phyloP scores from a whole-genome alignment of 768 basidiomycete genomes.

The Erythrobasidium yunnanense region DNA sequence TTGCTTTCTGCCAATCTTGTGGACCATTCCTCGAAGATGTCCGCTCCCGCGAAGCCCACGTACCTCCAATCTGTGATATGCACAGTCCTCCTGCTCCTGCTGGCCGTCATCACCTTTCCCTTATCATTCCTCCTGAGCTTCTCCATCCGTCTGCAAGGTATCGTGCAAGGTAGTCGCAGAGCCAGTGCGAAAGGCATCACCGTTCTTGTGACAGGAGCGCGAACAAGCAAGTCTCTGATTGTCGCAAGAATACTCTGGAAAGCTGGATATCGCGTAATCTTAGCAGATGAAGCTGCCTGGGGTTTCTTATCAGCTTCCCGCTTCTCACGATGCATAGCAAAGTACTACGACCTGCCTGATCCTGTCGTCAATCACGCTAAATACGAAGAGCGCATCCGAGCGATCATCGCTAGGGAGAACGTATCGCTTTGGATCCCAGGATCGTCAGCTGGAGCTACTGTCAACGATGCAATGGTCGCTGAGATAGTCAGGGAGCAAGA shows the following conservation, averaged over 20 bases:
- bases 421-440: conserved; percentile 41
- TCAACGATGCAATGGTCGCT: conserved; percentile 41
- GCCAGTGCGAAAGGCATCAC: not conserved
- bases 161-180: not conserved
- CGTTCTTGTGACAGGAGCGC: conserved; percentile 25
- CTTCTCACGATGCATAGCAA: conserved; percentile 20
- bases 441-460: conserved; percentile 39
- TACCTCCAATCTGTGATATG: not conserved
- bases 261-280: conserved; percentile 25
- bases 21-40: conserved; percentile 2
- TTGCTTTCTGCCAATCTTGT: no score
- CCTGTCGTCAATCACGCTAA: not conserved
- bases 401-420: conserved; percentile 36
- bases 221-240: conserved; percentile 21
- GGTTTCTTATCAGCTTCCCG: conserved; percentile 21
- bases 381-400: conserved; percentile 36
- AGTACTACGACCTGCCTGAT: conserved; percentile 20
- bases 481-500: conserved; percentile 37
- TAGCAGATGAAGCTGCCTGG: conserved; percentile 17
- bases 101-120: conserved; percentile 12
- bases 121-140: not conserved
- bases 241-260: conserved; percentile 25
- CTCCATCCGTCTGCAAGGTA: not conserved
- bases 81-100: conserved; percentile 5
- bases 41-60: not conserved